Base-by-base conservation (phyloP, 1,284 basidiomycete species). In the Heterobasidion parviporum region DNA sequence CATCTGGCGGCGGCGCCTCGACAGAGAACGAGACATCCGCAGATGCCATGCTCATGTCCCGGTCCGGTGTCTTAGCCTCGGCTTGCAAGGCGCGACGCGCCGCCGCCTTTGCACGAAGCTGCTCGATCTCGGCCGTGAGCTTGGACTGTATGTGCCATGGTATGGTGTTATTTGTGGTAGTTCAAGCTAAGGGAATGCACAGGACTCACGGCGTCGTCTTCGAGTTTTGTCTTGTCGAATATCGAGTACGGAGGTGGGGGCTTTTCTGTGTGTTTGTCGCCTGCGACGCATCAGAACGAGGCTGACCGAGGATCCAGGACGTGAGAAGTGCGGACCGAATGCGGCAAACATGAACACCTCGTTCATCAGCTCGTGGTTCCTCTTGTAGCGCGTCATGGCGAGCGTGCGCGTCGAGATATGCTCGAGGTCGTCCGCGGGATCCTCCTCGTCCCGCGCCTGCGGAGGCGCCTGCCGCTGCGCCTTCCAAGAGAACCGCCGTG, bases 341-440 rank as follows among this genome's bases (percentile, higher is more conserved):
- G 84, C 84, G 18, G 88, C 87, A 59, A 78, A 75, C 63, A 74
- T 76, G 67, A 92, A 91, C 1, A 92, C 83, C 50, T 87, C 85
- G 63, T 86, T 85, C 86, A 91, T 89, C 60, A 84, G 74, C 53
- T 90, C 89, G 61, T 91, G 87, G 64, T 92, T 92, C 9, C 89
- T 78, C 60, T 77, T 79, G 65, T 89, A 92, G 41, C 89, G 76
- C 10, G 82, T 79, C 35, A 85, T 64, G 3, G 89, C 85, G 9
- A 91, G 73, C 2, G 86, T 80, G 35, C 87, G 77, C 1, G 85
- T 82, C 2, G 89, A 85, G 57, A 91, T 82, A 56, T 76, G 73
- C 54, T 90, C 86, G 15, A 78, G 71, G 60, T 90, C 89, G 61
- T 91, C 87, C 82, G 56, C 18, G 36, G 85, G 86, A 56, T 88